Evolutionary conservation across 306 rosid genomes (phyloP).

Genomic region (Crotalaria pallida): DNA sequence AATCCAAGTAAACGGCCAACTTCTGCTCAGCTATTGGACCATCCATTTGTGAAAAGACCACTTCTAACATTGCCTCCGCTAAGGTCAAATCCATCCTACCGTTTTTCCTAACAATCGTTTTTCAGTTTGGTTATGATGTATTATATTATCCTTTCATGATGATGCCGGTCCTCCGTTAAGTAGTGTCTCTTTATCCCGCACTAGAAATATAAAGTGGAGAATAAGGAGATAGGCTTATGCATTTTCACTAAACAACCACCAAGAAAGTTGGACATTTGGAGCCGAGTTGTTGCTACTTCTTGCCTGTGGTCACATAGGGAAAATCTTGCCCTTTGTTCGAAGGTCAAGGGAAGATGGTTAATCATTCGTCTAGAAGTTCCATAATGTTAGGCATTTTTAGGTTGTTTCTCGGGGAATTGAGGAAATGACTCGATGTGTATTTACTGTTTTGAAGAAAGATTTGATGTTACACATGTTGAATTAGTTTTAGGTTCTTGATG

Average conservation of each 20-base stretch:
- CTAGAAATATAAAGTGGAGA: neutral
- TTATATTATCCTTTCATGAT: neutral
- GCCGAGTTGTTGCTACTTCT: neutral
- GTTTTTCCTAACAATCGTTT: neutral
- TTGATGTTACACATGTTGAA: no score
- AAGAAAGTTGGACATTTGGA: neutral
- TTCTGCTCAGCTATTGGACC: conserved; percentile 36
- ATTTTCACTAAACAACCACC: neutral
- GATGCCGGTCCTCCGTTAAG: neutral
- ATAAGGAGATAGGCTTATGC: neutral
- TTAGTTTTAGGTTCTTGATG: no score
- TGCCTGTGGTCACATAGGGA: neutral
- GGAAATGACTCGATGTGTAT: no score
- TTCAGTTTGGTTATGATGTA: neutral
- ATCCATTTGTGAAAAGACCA: conserved; percentile 47
- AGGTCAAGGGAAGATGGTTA: no score
- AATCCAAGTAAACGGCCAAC: conserved; percentile 35
- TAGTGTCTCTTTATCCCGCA: neutral
- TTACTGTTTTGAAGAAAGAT: no score
- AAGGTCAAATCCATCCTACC: neutral
- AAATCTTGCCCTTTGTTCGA: no score
- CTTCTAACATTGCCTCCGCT: neutral
- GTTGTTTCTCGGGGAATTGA: no score
- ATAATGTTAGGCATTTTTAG: no score
- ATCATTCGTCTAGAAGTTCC: no score